Conservation (phyloP, 2,329 filamentous ascomycete genomes). For the Xylaria hypoxylon region DNA sequence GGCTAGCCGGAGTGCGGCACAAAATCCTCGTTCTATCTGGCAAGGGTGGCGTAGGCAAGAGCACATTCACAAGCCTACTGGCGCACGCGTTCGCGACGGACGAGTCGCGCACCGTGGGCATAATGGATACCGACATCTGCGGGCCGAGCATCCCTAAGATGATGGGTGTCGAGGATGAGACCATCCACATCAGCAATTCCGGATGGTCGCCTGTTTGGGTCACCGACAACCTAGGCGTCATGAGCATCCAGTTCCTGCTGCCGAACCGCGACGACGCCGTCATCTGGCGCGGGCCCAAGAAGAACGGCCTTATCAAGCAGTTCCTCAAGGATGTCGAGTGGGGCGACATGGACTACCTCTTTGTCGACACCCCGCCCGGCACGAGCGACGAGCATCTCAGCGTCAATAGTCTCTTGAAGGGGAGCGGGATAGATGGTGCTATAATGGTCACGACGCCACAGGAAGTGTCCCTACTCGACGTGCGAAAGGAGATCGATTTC, state of each 20-base stretch:
- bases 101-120: slow-evolving; percentile 81
- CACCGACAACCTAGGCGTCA: slow-evolving; percentile 90
- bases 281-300: slow-evolving; percentile 98
- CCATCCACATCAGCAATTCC: slow-evolving; percentile 86
- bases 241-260: slow-evolving; percentile 99
- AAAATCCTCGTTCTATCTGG: slow-evolving; percentile 94
- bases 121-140: slow-evolving; percentile 99
- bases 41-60: slow-evolving; percentile 97
- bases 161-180: slow-evolving; percentile 96
- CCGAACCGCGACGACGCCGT: slow-evolving; percentile 93
- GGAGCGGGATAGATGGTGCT: slow-evolving; percentile 92
- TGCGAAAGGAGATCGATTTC: slow-evolving; percentile 97
- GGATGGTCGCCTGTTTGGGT: slow-evolving; percentile 98
- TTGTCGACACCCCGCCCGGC: slow-evolving; percentile 95
- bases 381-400: slow-evolving; percentile 96
- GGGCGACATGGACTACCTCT: slow-evolving; percentile 91
- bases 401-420: slow-evolving; percentile 91
- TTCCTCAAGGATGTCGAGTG: slow-evolving; percentile 98
- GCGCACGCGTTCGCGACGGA: slow-evolving; percentile 90
- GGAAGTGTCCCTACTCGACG: slow-evolving; percentile 91
- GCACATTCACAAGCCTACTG: slow-evolving; percentile 89
- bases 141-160: slow-evolving; percentile 97
- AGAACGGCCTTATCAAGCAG: slow-evolving; percentile 98
- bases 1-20: slow-evolving; percentile 84
- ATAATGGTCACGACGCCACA: slow-evolving; percentile 95